Evolutionary conservation across 2,329 filamentous ascomycete species (phyloP).

Genomic region (Tolypocladium album): DNA sequence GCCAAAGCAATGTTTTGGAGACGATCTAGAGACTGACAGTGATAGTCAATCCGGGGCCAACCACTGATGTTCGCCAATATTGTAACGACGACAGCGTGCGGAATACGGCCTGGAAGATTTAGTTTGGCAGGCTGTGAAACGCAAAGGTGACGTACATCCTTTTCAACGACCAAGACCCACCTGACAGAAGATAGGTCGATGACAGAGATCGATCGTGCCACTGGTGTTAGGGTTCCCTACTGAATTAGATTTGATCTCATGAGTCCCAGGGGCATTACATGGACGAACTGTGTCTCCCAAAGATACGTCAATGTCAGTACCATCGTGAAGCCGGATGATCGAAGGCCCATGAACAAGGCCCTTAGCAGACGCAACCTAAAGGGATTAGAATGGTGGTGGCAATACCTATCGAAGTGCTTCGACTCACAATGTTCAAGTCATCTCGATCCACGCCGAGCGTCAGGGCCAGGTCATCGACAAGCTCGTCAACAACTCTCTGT

Average conservation of each 20-base stretch:
- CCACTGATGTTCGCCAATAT: constrained; percentile 39
- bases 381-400: constrained; percentile 5
- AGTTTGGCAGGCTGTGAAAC: background rate
- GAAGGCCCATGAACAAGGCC: constrained; percentile 56
- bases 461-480: constrained; percentile 64
- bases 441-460: constrained; percentile 55
- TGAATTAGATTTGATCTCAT: constrained; percentile 5
- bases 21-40: constrained; percentile 39
- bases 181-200: constrained; percentile 37
- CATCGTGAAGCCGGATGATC: constrained; percentile 32
- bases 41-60: constrained; percentile 52
- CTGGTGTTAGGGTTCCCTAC: constrained; percentile 53
- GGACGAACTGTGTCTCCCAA: constrained; percentile 16
- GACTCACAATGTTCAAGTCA: constrained; percentile 57
- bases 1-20: background rate
- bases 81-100: constrained; percentile 48
- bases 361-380: constrained; percentile 61
- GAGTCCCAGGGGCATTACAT: background rate
- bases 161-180: constrained; percentile 69
- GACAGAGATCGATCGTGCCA: constrained; percentile 32
- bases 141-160: constrained; percentile 45
- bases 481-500: constrained; percentile 57
- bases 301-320: constrained; percentile 23
- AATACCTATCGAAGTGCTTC: too few relatives aligned
- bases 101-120: constrained; percentile 54